These are phyloP conservation scores for Coemansia guatemalensis DNA, from an alignment of 192 early-diverging fungal genomes.

Conservation along the genomic window DNA sequence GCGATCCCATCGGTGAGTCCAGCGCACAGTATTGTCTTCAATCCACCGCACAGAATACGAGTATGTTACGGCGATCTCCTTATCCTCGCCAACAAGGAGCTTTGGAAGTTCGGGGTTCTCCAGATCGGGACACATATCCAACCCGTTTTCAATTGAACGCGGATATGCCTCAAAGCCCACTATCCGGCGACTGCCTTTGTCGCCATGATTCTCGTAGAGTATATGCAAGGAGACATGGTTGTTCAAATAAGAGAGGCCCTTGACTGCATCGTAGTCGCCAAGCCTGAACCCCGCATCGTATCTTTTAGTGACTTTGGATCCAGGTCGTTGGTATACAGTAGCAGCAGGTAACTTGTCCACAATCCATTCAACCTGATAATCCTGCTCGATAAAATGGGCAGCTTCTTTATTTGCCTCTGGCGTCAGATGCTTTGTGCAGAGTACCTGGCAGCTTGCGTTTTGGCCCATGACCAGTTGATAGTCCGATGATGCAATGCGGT, in stretches of 20 bases:
- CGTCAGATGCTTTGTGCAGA: constrained; percentile 56
- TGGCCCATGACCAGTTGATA: constrained; percentile 53
- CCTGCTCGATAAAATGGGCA: constrained; percentile 55
- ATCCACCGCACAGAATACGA: constrained; percentile 75
- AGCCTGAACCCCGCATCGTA: constrained; percentile 64
- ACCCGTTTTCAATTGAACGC: constrained; percentile 47
- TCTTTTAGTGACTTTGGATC: constrained; percentile 13
- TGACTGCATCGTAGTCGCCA: constrained; percentile 48
- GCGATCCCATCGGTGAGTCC: constrained; percentile 65
- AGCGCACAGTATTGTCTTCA: constrained; percentile 54
- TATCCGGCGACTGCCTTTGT: constrained; percentile 46
- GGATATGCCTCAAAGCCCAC: constrained; percentile 75
- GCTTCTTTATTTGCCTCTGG: constrained; percentile 50
- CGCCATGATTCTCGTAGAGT: constrained; percentile 53
- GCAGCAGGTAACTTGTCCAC: constrained; percentile 69
- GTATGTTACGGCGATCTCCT: constrained; percentile 53
- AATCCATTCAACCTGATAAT: constrained; percentile 68
- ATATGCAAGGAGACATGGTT: constrained; percentile 67
- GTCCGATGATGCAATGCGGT: constrained; percentile 64
- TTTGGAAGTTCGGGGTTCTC: neutral
- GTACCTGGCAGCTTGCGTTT: constrained; percentile 54
- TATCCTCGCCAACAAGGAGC: constrained; percentile 33
- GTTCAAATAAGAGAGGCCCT: constrained; percentile 58
- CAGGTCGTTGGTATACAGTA: constrained; percentile 36
- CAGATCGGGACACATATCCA: constrained; percentile 34